Evolutionary conservation across 768 basidiomycete species (phyloP), one percentile per base, ranked within the genome.

Genomic region (Krasilnikovozyma curviuscula): DNA sequence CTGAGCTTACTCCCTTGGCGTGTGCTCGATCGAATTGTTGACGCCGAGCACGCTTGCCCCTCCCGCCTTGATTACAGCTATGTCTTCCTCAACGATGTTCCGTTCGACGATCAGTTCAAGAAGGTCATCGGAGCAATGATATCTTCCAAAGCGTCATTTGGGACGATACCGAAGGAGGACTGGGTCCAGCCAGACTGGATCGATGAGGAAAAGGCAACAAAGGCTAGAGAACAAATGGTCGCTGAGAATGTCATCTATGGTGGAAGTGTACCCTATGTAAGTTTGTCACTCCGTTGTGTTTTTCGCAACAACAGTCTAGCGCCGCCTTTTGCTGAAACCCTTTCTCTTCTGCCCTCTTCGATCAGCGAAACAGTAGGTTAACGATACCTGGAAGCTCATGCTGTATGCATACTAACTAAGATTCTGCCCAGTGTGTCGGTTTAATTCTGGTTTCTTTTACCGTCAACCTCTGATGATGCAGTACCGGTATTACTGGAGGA

Each of bases 401-500:
- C n/a, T n/a, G n/a, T n/a, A n/a, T 18, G n/a, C n/a, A n/a, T n/a
- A n/a, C n/a, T n/a, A n/a, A n/a, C n/a, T n/a, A n/a, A n/a, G n/a
- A n/a, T n/a, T n/a, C n/a, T n/a, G n/a, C n/a, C n/a, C n/a, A n/a
- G 32, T 39, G n/a, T 16, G 38, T 10, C 38, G 25, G 42, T 39
- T 24, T 19, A 32, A 37, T 41, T 24, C 10, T 49, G 83, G 76
- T n/a, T 83, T 79, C 68, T 89, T 89, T 67, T 88, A 74, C 67
- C 70, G 72, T 32, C 84, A 89, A 53, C 74, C 77, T 49, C 65
- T 88, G 7, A 65, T 89, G 41, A 70, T 77, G 53, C 68, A 73
- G 25, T 86, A 78, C 63, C 73, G 75, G 37, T 88, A 83, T 63
- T 86, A 89, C 64, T 88, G 83, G 84, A 77, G 84, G 54, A 75